Evolutionary conservation across 2,329 filamentous ascomycete species (phyloP), one percentile per base, ranked within the genome.

Genomic region (Emergomyces orientalis): DNA sequence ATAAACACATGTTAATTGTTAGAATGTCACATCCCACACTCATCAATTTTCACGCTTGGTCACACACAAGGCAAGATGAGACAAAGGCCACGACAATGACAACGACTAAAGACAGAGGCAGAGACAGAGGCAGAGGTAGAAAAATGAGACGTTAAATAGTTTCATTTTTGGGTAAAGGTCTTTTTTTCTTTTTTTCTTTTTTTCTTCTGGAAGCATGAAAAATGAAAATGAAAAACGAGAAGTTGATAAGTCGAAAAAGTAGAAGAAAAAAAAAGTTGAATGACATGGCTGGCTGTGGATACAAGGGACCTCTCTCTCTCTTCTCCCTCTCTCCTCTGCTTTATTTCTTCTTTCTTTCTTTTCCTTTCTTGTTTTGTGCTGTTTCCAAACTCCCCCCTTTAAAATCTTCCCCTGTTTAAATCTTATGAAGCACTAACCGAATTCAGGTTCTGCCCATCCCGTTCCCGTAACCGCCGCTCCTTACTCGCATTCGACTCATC

Each of bases 401-500:
- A 19, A 51, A 13, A 30, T 25, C 14, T 14, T 51, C 47, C 47
- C 47, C 5, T 51, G n/a, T 39, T 3, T 51, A 51, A 51, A 51
- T 30, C 22, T 51, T 51, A 51, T 51, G 47, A 69, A 60, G 67
- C 64, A 77, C 78, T 79, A 73, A 79, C 78, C 75, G 77, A 78
- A 63, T 73, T 51, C 47, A 51, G 47, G 47, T 51, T 77, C 65
- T 76, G 74, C 67, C 71, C 71, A 65, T 70, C 71, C 32, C 37
- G 55, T 59, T 71, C 70, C 67, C 70, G 70, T 65, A 71, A 69
- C 67, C 72, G 79, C 69, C 84, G 82, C 68, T 90, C 87, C 69
- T 83, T 77, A 56, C 69, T 65, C 39, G 72, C 65, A 59, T 72
- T 68, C 43, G 78, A 74, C 63, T 86, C 89, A 75, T 97, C 93